A percentile compares a stretch with the other conserved stretches of the same genome.
These are phyloP conservation scores for Nemania bipapillata DNA, from an alignment of 2,329 filamentous ascomycete genomes.

Conservation along the genomic window DNA sequence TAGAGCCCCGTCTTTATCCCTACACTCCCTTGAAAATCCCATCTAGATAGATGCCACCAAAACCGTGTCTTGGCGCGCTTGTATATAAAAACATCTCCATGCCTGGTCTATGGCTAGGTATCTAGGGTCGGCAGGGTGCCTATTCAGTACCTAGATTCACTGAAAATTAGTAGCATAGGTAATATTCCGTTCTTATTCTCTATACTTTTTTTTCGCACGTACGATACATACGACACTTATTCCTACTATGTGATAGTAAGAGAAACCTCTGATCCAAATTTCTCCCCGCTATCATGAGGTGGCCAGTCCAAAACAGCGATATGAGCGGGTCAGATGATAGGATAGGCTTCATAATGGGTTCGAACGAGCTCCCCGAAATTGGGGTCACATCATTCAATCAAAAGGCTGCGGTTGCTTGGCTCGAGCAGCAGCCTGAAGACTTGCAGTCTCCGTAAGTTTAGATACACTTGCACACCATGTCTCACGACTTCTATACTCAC, in stretches of 20 bases:
- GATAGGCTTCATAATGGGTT: constrained; percentile 33
- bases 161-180: background rate
- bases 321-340: background rate
- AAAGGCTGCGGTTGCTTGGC: constrained; percentile 48
- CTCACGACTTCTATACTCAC: constrained; percentile 34
- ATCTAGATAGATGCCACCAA: constrained; percentile 14
- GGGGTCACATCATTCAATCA: constrained; percentile 50
- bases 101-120: background rate
- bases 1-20: no score
- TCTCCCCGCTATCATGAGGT: background rate
- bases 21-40: constrained; percentile 27
- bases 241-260: background rate
- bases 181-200: background rate
- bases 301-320: background rate
- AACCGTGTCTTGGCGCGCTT: constrained; percentile 22
- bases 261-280: background rate
- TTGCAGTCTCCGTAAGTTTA: constrained; percentile 46
- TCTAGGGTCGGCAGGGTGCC: background rate
- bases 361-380: constrained; percentile 41
- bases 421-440: constrained; percentile 47
- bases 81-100: background rate
- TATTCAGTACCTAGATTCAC: background rate
- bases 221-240: no score
- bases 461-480: background rate
- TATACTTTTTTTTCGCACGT: background rate